Base-by-base conservation (phyloP, 2,329 filamentous ascomycete species). In the Diaporthe vexans region DNA sequence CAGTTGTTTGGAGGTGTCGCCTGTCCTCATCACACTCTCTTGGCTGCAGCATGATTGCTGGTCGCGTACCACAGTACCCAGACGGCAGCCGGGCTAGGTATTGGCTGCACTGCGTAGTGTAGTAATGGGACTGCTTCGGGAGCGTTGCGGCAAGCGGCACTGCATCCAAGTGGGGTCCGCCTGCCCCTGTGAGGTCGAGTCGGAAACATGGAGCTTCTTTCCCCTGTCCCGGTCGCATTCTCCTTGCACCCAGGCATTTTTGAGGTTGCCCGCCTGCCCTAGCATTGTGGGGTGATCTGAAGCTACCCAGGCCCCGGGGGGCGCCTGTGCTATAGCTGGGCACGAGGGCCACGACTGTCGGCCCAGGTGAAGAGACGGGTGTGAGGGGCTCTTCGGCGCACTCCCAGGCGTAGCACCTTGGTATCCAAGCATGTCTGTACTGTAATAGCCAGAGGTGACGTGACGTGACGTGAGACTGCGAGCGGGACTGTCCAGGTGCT, bases 171-270 rank as follows among this genome's bases (percentile, higher is more conserved):
- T 72, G 70, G 70, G 59, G 70, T 59, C 46, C n/a, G 37, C 57
- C 11, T 35, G 54, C 40, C 54, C 56, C 40, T 58, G 48, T 26
- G 35, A 54, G 29, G 37, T 56, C 57, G 56, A 72, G 46, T 72
- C 70, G 70, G 70, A 72, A 43, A 72, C 70, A 72, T 63, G 70
- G 70, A 72, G 70, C 57, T 72, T 40, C 29, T 68, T 35, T 37
- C 43, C 63, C 63, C 63, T 46, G 63, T 54, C 63, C n/a, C 63
- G 29, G 63, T 54, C 46, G 63, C 63, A 68, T 68, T 48, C 48
- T 48, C 63, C 46, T 37, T 37, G 33, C 46, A 68, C 29, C 63
- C 63, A 68, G 46, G 46, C 63, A 68, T 52, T 54, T 67, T 68
- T 24, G 29, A 52, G 63, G 46, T 54, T 54, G 63, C 48, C 63